Base-by-base conservation (phyloP, 2,329 filamentous ascomycete genomes). In the Chrysoporthe deuterocubensis region DNA sequence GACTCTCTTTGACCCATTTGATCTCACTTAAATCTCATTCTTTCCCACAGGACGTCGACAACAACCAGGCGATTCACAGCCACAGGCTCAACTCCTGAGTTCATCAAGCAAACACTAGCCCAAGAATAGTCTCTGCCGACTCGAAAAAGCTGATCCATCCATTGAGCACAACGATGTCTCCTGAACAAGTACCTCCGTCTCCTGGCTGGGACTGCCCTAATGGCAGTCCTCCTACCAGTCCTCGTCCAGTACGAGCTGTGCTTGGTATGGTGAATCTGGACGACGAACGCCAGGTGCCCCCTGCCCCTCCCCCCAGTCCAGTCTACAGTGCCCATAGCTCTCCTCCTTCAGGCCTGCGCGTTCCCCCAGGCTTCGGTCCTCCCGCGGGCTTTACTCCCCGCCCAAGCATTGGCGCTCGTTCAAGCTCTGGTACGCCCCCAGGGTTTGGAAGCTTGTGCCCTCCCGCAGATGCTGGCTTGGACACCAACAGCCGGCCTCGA, bases 361-460 rank as follows among this genome's bases (percentile, higher is more conserved):
- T 26, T 26, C 26, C 26, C 26, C 26, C 26, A 26, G 26, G 26
- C 26, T 26, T 26, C 26, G 26, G 26, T 26, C 26, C 26, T 26
- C 26, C 26, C 26, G 2, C 26, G 26, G 26, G 26, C 26, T 26
- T 26, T 26, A 26, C 26, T 26, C 26, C 26, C 2, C 26, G 26
- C 26, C 26, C 26, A 26, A 26, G 26, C 26, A 26, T 26, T 26
- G 26, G 26, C 26, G 26, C 26, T 26, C 26, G 2, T 2, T 26
- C 26, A 26, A 26, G 26, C 26, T 26, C 26, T 26, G 26, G 26
- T 26, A 26, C 26, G 26, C 26, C 26, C 14, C 48, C 64, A 57
- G 58, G 58, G 18, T 66, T 66, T 9, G 34, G 44, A 7, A 43
- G 13, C 34, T 52, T 16, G n/a, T 59, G 2, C 50, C 32, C 43